A percentile compares a stretch with the other conserved stretches of the same genome.
Conservation (phyloP, 768 basidiomycete species). For the Hericium rajendrae region DNA sequence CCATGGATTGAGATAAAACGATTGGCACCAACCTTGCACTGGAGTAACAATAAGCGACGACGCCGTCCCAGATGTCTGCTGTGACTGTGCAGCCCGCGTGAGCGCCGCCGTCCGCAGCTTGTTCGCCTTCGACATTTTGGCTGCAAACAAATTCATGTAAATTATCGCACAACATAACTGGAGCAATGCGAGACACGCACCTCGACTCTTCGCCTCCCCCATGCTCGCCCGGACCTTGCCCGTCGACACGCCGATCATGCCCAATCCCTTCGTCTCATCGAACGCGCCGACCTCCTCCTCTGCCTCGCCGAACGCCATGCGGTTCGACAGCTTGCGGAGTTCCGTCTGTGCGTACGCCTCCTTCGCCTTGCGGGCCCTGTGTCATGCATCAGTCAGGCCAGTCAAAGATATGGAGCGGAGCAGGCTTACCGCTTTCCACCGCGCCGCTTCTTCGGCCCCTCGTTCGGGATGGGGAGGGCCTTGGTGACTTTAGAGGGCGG, state of each 20-base stretch:
- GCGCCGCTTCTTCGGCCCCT: conserved; percentile 90
- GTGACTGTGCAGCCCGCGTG: conserved; percentile 57
- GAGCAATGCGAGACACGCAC: conserved; percentile 32
- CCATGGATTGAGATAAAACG: not conserved
- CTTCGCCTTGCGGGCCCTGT: conserved; percentile 92
- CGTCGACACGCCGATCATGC: conserved; percentile 85
- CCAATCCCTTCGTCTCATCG: conserved; percentile 95
- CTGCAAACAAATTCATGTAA: conserved; percentile 30
- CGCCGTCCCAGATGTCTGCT: conserved; percentile 66
- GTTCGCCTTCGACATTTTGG: conserved; percentile 93
- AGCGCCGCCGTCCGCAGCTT: conserved; percentile 83
- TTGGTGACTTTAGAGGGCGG: conserved; percentile 91
- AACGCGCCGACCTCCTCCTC: conserved; percentile 96
- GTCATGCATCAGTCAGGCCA: not conserved
- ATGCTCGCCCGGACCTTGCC: conserved; percentile 85
- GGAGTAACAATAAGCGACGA: conserved; percentile 93
- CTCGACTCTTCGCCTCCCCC: conserved; percentile 86
- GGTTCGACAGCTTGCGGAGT: conserved; percentile 91
- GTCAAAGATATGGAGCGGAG: not conserved
- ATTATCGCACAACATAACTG: conserved; percentile 1
- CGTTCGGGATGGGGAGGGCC: conserved; percentile 88
- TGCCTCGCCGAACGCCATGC: conserved; percentile 90
- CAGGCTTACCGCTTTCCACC: conserved; percentile 77
- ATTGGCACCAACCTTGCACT: conserved; percentile 64
- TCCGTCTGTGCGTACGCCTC: conserved; percentile 97